A percentile compares a stretch with the other conserved stretches of the same genome.
Conservation (phyloP, 2,329 filamentous ascomycete species). For the Trichophyton benhamiae region DNA sequence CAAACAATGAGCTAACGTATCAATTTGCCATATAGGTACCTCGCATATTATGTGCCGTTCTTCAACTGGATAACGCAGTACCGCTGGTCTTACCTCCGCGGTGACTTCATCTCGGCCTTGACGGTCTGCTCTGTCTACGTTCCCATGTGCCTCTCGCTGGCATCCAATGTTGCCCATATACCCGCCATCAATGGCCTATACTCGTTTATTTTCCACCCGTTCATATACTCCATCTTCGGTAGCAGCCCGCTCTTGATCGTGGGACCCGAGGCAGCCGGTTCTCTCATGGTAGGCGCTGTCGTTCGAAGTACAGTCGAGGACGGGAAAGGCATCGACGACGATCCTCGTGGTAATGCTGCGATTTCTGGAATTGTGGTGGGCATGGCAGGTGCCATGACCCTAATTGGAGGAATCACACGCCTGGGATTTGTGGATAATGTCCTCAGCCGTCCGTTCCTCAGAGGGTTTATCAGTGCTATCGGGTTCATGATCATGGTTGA, state of each 20-base stretch:
- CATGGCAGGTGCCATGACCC: slow-evolving; percentile 74
- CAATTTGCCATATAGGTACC: slow-evolving; percentile 49
- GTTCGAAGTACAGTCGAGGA: slow-evolving; percentile 63
- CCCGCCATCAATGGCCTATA: slow-evolving; percentile 91
- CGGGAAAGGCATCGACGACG: slow-evolving; percentile 52
- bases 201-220: slow-evolving; percentile 80
- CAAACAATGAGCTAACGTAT: slow-evolving; percentile 8
- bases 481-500: slow-evolving; percentile 94
- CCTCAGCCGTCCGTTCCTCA: slow-evolving; percentile 76
- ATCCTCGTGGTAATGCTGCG: slow-evolving; percentile 61
- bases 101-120: slow-evolving; percentile 75
- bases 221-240: slow-evolving; percentile 82
- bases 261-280: slow-evolving; percentile 87
- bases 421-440: slow-evolving; percentile 92
- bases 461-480: slow-evolving; percentile 94
- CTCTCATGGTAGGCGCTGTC: slow-evolving; percentile 76
- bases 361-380: slow-evolving; percentile 81
- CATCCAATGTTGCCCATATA: slow-evolving; percentile 82
- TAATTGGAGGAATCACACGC: slow-evolving; percentile 72
- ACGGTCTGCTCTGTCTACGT: slow-evolving; percentile 99
- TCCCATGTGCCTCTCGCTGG: slow-evolving; percentile 88
- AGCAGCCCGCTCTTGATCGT: slow-evolving; percentile 89
- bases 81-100: slow-evolving; percentile 64
- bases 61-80: slow-evolving; percentile 87
- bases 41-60: slow-evolving; percentile 86